phyloP scores from a whole-genome alignment of 2,329 filamentous ascomycete species.

The Aspergillus latus region DNA sequence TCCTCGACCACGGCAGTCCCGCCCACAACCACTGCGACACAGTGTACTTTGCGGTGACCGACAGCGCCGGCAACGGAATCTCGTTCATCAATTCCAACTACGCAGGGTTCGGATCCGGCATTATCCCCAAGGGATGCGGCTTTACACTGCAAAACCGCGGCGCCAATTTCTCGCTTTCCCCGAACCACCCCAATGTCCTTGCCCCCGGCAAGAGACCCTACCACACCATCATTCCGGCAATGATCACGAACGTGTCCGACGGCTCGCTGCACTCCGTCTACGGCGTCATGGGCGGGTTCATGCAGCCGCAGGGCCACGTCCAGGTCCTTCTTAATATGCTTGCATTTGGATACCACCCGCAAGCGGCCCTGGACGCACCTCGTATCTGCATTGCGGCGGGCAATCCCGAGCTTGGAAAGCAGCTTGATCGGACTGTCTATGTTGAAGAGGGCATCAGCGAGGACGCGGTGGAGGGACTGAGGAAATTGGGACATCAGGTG shows the following conservation, averaged over 20 bases:
- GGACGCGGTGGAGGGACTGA: slow-evolving; percentile 66
- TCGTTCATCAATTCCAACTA: slow-evolving; percentile 98
- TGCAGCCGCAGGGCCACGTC: slow-evolving; percentile 96
- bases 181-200: slow-evolving; percentile 74
- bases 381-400: slow-evolving; percentile 82
- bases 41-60: slow-evolving; percentile 87
- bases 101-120: slow-evolving; percentile 77
- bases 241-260: slow-evolving; percentile 76
- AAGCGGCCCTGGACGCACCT: slow-evolving; percentile 86
- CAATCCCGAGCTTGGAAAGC: slow-evolving; percentile 61
- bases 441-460: slow-evolving; percentile 79
- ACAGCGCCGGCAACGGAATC: slow-evolving; percentile 80
- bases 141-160: slow-evolving; percentile 95
- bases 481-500: slow-evolving; percentile 70
- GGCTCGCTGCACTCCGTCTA: slow-evolving; percentile 79
- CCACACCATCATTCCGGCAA: slow-evolving; percentile 94
- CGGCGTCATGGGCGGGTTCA: slow-evolving; percentile 97
- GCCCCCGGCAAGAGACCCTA: slow-evolving; percentile 86
- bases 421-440: slow-evolving; percentile 65
- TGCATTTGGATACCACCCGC: slow-evolving; percentile 75
- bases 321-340: slow-evolving; percentile 90
- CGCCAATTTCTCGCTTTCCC: slow-evolving; percentile 72
- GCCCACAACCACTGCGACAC: slow-evolving; percentile 87
- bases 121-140: slow-evolving; percentile 81
- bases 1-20: slow-evolving; percentile 72